Evolutionary conservation across 2,329 filamentous ascomycete genomes (phyloP).

Genomic region (Thelonectria olida): DNA sequence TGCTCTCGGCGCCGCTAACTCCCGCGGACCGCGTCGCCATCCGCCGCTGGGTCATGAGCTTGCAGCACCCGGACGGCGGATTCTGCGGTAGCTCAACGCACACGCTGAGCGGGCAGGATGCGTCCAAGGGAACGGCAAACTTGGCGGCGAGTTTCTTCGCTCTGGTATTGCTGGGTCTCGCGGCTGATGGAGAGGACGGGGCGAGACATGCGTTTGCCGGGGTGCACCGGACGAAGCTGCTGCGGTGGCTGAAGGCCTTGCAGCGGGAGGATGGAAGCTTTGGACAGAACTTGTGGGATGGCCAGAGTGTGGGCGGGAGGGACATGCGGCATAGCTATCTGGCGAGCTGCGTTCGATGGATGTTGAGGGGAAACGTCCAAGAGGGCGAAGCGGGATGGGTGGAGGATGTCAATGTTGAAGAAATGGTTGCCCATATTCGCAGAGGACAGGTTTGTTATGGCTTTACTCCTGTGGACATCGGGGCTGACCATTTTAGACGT

Average conservation of each 20-base stretch:
- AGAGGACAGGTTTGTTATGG: conserved; percentile 59
- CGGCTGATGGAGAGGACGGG: conserved; percentile 51
- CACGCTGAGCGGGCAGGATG: conserved; percentile 52
- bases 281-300: conserved; percentile 76
- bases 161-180: conserved; percentile 72
- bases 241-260: conserved; percentile 78
- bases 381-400: conserved; percentile 63
- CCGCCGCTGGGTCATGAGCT: conserved; percentile 83
- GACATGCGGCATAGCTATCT: conserved; percentile 92
- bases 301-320: conserved; percentile 75
- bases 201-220: conserved; percentile 62
- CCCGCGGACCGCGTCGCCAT: conserved; percentile 54
- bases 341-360: conserved; percentile 82
- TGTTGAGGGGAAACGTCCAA: conserved; percentile 71
- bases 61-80: conserved; percentile 86
- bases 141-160: conserved; percentile 92
- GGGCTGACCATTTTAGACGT: conserved; percentile 63
- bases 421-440: conserved; percentile 75
- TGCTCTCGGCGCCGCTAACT: conserved; percentile 73
- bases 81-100: conserved; percentile 88
- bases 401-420: conserved; percentile 78
- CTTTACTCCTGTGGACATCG: not conserved
- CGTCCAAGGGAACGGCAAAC: conserved; percentile 66
- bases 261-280: conserved; percentile 91
- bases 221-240: conserved; percentile 72